These are phyloP conservation scores for Neoboletus subvelutipes DNA, from an alignment of 768 basidiomycete species.

Conservation along the genomic window DNA sequence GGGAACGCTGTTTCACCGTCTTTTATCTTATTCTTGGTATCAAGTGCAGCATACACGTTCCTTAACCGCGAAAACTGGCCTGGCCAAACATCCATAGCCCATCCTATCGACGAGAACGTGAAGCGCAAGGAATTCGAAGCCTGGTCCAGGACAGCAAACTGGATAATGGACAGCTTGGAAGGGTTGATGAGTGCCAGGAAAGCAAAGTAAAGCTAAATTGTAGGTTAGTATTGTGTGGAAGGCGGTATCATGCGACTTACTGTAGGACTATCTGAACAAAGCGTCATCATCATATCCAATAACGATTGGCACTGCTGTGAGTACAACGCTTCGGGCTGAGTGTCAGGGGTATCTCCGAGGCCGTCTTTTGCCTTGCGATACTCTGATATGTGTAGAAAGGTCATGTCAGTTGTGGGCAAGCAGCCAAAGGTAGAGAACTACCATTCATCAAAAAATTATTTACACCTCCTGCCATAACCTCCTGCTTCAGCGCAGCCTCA, in stretches of 20 bases:
- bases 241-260: constrained; percentile 4
- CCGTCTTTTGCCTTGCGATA: constrained; percentile 19
- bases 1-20: constrained; percentile 30
- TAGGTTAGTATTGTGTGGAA: background rate
- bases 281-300: background rate
- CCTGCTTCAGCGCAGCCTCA: constrained; percentile 11
- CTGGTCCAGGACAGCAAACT: constrained; percentile 32
- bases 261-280: constrained; percentile 20
- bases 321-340: constrained; percentile 13
- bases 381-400: constrained; percentile 12
- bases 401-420: background rate
- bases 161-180: constrained; percentile 27
- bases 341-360: constrained; percentile 19
- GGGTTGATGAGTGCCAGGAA: constrained; percentile 27
- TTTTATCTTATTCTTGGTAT: constrained; percentile 24
- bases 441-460: constrained; percentile 10
- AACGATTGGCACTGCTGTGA: background rate
- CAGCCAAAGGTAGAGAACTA: background rate
- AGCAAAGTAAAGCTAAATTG: constrained; percentile 29
- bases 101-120: constrained; percentile 21
- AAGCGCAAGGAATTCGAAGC: constrained; percentile 22
- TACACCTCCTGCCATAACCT: constrained; percentile 9
- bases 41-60: constrained; percentile 22
- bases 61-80: constrained; percentile 20
- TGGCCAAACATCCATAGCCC: constrained; percentile 9